Evolutionary conservation across 2,329 filamentous ascomycete genomes (phyloP), one percentile per base, ranked within the genome.

Genomic region (Xylariales sp.): DNA sequence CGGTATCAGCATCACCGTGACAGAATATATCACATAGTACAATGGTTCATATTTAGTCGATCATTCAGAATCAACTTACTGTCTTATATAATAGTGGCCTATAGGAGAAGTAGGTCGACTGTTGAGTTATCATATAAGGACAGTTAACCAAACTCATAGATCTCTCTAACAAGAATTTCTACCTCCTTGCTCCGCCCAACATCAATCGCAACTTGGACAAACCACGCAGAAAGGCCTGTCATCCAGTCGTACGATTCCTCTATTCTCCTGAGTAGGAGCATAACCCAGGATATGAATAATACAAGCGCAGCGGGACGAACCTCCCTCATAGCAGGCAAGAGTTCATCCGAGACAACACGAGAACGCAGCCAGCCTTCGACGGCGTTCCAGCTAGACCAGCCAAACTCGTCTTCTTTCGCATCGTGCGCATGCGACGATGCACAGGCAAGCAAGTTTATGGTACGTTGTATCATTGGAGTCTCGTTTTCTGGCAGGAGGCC

Each of bases 161-260:
- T 48, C 6, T 53, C 60, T 54, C 28, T 63, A 23, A 59, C 60
- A 3, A 67, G 60, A 18, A 3, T 34, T 54, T 61, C 55, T 12
- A 60, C 2, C 7, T 59, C 39, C 12, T 28, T 45, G 45, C 36
- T 64, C 30, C 57, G 58, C n/a, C 23, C 60, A 14, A 45, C 65
- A 10, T 41, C 50, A 12, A 67, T 43, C 5, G 60, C 49, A 41
- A 67, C 65, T 18, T 30, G 61, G 3, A 64, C 65, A 55, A 65
- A 65, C 65, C 65, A 68, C 28, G 41, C 56, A n/a, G 62, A 57
- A 3, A 68, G 14, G 4, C 56, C 65, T 10, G 52, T 8, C 66
- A 66, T 68, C 66, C 62, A 68, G 18, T 62, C 62, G 62, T 68
- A 68, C n/a, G 6, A 14, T 3, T 14, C 12, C 39, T 68, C 66